Evolutionary conservation across 176 grass and related monocot genomes (phyloP).

Genomic region (Aegilops bicornis): DNA sequence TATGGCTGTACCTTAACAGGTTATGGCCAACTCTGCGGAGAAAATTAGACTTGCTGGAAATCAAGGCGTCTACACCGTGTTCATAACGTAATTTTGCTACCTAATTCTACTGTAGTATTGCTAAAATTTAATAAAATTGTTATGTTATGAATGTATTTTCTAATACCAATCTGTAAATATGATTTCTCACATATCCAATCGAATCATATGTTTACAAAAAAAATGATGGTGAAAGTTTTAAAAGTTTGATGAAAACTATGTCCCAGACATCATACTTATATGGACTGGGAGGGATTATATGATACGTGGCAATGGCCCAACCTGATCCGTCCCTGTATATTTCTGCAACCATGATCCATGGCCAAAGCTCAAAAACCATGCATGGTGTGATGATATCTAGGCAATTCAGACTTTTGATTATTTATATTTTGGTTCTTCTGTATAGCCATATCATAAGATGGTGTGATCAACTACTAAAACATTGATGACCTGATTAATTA

Average conservation of each 20-base stretch:
- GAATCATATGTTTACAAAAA: not conserved
- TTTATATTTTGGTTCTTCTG: not conserved
- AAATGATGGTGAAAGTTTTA: not conserved
- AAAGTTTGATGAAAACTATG: not conserved
- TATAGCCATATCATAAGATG: not conserved
- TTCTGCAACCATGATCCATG: not conserved
- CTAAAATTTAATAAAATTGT: not conserved
- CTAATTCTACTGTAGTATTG: not conserved
- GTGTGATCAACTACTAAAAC: not conserved
- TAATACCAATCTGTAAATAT: not conserved
- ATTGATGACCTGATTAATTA: not conserved
- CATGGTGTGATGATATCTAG: not conserved
- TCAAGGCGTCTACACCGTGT: not conserved
- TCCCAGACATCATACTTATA: too few species aligned
- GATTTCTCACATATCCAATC: not conserved
- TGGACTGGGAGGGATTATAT: not conserved
- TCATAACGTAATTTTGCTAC: not conserved
- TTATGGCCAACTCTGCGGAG: constrained; percentile 76
- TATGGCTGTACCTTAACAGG: constrained; percentile 32
- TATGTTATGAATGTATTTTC: not conserved
- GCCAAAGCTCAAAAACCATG: not conserved
- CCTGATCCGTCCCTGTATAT: not conserved
- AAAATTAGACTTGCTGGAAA: constrained; percentile 97
- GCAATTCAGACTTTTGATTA: not conserved
- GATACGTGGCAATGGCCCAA: not conserved